These are phyloP conservation scores for Ophiostoma quercus DNA, from an alignment of 2,329 filamentous ascomycete genomes.

Conservation along the genomic window DNA sequence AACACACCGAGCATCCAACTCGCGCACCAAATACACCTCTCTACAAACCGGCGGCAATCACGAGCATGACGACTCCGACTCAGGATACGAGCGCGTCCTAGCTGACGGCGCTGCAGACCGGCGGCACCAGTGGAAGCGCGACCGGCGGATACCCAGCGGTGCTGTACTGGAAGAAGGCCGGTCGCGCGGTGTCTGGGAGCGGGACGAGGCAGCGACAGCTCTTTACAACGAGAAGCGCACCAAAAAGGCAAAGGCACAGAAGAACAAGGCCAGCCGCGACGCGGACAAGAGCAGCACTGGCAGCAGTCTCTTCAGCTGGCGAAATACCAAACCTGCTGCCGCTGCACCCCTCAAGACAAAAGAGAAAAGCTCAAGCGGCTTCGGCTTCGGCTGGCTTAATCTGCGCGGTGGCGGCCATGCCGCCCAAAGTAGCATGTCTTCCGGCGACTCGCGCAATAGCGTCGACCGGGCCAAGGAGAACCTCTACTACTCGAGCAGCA, in stretches of 20 bases:
- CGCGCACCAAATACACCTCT: slow-evolving; percentile 7
- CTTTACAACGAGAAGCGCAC: neutral
- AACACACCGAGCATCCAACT: neutral
- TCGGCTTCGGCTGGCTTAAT: slow-evolving; percentile 9
- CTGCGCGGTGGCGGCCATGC: slow-evolving; percentile 42
- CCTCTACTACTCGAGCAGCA: slow-evolving; percentile 30
- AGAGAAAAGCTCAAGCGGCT: slow-evolving; percentile 8
- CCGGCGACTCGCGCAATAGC: slow-evolving; percentile 40
- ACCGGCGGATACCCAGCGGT: slow-evolving; percentile 63
- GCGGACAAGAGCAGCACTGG: neutral
- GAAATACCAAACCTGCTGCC: neutral
- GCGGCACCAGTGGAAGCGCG: slow-evolving; percentile 23
- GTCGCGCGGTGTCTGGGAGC: slow-evolving; percentile 26
- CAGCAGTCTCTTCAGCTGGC: neutral
- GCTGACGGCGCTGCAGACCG: slow-evolving; percentile 22
- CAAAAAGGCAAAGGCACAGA: neutral
- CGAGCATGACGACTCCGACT: slow-evolving; percentile 8
- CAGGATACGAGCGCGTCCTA: slow-evolving; percentile 24
- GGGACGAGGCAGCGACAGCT: neutral
- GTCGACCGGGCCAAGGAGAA: slow-evolving; percentile 49
- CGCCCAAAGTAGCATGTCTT: slow-evolving; percentile 45
- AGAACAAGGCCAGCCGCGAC: too few relatives aligned
- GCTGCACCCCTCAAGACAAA: neutral
- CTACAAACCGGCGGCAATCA: slow-evolving; percentile 14
- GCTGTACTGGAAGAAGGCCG: slow-evolving; percentile 63